Percentiles rank a stretch among this genome's conserved stretches.
Evolutionary conservation across 768 basidiomycete genomes (phyloP).

Genomic region (Lactarius indigo): DNA sequence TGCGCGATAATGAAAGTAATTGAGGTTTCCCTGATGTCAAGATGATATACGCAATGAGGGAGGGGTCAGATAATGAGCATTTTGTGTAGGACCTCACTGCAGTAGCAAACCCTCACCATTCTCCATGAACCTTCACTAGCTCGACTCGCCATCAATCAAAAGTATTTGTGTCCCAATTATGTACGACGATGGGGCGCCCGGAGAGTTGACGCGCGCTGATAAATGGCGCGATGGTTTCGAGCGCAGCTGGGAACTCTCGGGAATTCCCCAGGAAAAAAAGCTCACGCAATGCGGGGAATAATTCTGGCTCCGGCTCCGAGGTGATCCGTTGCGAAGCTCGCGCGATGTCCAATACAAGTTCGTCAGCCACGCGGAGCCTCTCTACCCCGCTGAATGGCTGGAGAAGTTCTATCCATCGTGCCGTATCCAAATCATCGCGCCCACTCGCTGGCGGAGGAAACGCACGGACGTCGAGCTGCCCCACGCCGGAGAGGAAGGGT

Average conservation of each 20-base stretch:
- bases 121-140: neutral
- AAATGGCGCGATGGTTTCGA: neutral
- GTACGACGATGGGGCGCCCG: neutral
- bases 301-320: neutral
- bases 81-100: too few species aligned
- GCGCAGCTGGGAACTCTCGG: neutral
- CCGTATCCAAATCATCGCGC: neutral
- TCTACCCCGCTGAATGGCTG: neutral
- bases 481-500: neutral
- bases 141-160: neutral
- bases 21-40: too few species aligned
- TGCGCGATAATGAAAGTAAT: too few species aligned
- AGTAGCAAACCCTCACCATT: neutral
- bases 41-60: too few species aligned
- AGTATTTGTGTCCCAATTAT: neutral
- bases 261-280: neutral
- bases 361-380: neutral
- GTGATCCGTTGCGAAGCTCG: neutral
- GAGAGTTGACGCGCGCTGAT: neutral
- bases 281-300: neutral
- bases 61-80: too few species aligned
- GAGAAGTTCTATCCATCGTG: conserved; percentile 8
- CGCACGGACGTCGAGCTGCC: neutral
- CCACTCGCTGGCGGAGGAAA: neutral
- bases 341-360: neutral